Base-by-base conservation (phyloP, 176 grass and related monocot species). In the Triticum timopheevii region DNA sequence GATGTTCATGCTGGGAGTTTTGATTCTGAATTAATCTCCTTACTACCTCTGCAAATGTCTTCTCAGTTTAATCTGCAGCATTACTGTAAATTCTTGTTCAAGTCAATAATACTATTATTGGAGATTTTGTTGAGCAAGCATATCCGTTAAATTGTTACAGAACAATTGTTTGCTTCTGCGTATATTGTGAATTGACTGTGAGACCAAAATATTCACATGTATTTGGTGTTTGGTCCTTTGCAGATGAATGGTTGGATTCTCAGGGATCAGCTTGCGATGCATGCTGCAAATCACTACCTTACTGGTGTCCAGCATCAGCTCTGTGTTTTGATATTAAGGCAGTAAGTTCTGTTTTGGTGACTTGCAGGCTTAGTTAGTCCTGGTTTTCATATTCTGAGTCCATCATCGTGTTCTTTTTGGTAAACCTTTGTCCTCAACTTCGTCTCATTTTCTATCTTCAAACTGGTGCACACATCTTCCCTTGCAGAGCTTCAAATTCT, bases 301-400 rank as follows among this genome's bases (percentile, higher is more conserved):
- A 35, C 66, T 69, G 66, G 16, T 69, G 66, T 69, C 66, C 65
- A 35, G 65, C 65, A 69, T 69, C 66, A 35, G 66, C 66, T 69
- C 31, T 69, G 31, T 33, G 66, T 35, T 69, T 69, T 7, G 66
- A 69, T 69, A 69, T 69, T 69, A 33, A 69, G 33, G 16, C 19
- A 38, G 67, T n/a, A n/a, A n/a, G n/a, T n/a, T n/a, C n/a, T n/a
- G n/a, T n/a, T n/a, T n/a, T n/a, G n/a, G n/a, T n/a, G n/a, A 70
- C 67, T 70, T 17, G 20, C 31, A 39, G 35, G 34, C 7, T 70
- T 39, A 70, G 5, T 38, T 70, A 10, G 8, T 70, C 19, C 33
- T 12, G 67, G 8, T 0, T 70, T 39, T 19, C 34, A 38, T 39
- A 4, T 70, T 70, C 8, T 12, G 17, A 69, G 67, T 38, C 17